These are phyloP conservation scores for Phialophora expanda DNA, from an alignment of 2,329 filamentous ascomycete species.

Conservation along the genomic window DNA sequence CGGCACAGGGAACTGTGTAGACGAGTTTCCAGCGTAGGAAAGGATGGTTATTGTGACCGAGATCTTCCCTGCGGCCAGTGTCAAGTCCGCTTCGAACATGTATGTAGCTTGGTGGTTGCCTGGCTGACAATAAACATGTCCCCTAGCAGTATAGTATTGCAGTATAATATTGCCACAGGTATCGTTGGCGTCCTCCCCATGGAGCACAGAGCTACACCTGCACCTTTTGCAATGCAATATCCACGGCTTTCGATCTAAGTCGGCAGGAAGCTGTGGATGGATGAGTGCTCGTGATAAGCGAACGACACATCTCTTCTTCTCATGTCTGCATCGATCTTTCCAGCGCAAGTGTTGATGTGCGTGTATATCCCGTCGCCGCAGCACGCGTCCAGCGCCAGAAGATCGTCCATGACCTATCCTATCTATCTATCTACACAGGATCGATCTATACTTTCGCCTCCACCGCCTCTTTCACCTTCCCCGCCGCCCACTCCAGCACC, in stretches of 20 bases:
- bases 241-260: too few relatives aligned
- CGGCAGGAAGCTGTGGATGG: not conserved
- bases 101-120: not conserved
- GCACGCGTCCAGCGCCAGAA: too few relatives aligned
- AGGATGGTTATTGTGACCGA: not conserved
- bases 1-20: not conserved
- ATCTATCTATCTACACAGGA: not conserved
- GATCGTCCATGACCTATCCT: not conserved
- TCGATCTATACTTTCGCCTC: conserved; percentile 31
- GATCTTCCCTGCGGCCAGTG: not conserved
- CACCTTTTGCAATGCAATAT: too few relatives aligned
- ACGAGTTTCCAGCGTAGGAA: not conserved
- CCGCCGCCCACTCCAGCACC: conserved; percentile 71
- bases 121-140: not conserved
- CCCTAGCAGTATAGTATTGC: too few relatives aligned
- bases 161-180: too few relatives aligned
- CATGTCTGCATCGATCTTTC: not conserved
- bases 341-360: not conserved
- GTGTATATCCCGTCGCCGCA: too few relatives aligned
- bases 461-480: conserved; percentile 58
- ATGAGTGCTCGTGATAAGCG: not conserved
- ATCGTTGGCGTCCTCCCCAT: too few relatives aligned
- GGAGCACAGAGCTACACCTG: too few relatives aligned
- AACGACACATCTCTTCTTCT: not conserved
- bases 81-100: not conserved